Evolutionary conservation across 1,139 yeast species (phyloP), one percentile per base, ranked within the genome.

Genomic region (Suhomyces wounanorum): DNA sequence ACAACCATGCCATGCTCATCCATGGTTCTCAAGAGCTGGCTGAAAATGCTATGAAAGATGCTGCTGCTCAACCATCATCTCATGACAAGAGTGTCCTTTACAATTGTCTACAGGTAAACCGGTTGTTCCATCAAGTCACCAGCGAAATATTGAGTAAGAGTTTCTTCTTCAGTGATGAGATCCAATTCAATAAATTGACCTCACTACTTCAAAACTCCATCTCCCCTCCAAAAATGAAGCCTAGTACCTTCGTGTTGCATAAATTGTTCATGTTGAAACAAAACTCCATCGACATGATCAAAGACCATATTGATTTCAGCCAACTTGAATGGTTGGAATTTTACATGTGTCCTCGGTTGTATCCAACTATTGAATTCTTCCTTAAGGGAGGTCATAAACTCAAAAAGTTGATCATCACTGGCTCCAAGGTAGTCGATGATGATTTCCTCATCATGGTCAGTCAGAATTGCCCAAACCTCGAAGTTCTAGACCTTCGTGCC

Each of bases 401-500:
- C 51, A 77, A 79, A 54, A 81, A 79, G 52, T 67, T 92, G 39
- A 77, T 84, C 2, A 70, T 92, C 11, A 95, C 97, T 0, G 97
- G 97, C 1, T 84, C 88, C 44, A 81, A 79, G 56, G 69, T 72
- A 1, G 75, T 89, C 9, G 83, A 81, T 61, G 96, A 92, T 66
- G 66, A 70, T 2, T 78, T 82, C 49, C 68, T 92, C 49, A 68
- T 73, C 2, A 57, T 69, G 45, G 76, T 89, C 3, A 77, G 88
- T 4, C 68, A 72, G 37, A 61, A 66, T 48, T 82, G 95, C 56
- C 87, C 89, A 3, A 77, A 77, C 43, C 72, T 92, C 49, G 81
- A 79, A 55, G 75, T 77, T 21, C 70, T 92, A 46, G 98, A 92
- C 61, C 69, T 92, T 28, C 76, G 98, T 43, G 97, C 96, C 0